Evolutionary conservation across 345 rosid species (phyloP).

Genomic region (Sonneratia alba): DNA sequence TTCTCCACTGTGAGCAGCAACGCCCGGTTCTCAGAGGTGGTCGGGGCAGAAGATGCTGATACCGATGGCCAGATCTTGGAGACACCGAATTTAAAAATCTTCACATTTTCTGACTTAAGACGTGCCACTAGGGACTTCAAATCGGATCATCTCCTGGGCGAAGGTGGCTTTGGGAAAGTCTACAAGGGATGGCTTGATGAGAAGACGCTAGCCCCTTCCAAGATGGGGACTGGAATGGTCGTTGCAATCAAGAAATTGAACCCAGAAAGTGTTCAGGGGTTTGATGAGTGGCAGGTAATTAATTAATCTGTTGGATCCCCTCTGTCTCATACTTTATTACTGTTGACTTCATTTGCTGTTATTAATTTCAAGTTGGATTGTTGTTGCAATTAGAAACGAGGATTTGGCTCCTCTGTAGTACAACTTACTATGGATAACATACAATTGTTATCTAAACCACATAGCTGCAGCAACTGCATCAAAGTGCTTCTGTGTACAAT

Average conservation of each 20-base stretch:
- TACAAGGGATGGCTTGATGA: conserved; percentile 78
- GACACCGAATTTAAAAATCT: conserved; percentile 36
- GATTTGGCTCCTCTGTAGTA: no score
- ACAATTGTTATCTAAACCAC: no score
- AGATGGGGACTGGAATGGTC: conserved; percentile 39
- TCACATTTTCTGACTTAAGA: conserved; percentile 50
- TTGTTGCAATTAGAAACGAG: neutral
- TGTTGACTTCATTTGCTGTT: neutral
- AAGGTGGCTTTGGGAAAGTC: conserved; percentile 81
- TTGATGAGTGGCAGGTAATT: conserved; percentile 68
- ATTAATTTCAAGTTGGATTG: neutral
- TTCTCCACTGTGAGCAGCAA: conserved; percentile 8
- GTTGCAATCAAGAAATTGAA: conserved; percentile 80
- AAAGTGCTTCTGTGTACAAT: no score
- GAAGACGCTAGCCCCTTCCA: conserved; percentile 49
- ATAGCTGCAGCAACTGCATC: no score
- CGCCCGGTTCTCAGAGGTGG: conserved; percentile 5
- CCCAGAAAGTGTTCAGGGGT: conserved; percentile 57
- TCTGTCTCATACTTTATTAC: neutral
- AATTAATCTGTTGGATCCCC: neutral
- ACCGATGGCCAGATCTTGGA: conserved; percentile 25
- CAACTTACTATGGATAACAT: no score
- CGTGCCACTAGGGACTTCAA: conserved; percentile 53
- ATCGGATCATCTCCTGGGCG: conserved; percentile 56
- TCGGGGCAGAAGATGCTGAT: neutral